These are phyloP conservation scores for Mortierella sp. DNA, from an alignment of 371 early-diverging fungal species.

Conservation along the genomic window DNA sequence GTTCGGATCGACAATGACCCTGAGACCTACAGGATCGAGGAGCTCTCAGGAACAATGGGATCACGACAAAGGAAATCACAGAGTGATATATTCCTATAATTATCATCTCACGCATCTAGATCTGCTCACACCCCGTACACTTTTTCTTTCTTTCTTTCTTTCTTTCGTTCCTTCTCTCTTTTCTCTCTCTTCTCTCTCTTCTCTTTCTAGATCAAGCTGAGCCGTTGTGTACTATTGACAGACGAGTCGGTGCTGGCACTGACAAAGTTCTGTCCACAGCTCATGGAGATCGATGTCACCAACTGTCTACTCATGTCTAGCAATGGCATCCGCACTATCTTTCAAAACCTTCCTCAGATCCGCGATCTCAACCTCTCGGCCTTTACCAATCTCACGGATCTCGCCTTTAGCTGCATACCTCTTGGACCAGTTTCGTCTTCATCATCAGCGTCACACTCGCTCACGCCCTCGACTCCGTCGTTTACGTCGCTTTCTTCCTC, in stretches of 20 bases:
- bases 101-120: no score
- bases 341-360: conserved; percentile 58
- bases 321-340: conserved; percentile 57
- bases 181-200: no score
- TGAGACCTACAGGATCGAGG: neutral
- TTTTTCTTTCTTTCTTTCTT: neutral
- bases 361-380: conserved; percentile 60
- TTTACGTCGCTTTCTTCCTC: no score
- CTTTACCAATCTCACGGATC: conserved; percentile 58
- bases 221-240: conserved; percentile 62
- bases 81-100: no score
- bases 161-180: neutral
- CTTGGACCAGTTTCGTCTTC: conserved; percentile 13
- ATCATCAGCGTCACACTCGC: no score
- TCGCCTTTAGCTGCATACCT: conserved; percentile 56
- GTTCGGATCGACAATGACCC: neutral
- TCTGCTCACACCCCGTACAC: neutral
- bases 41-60: neutral
- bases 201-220: conserved; percentile 64
- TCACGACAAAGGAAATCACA: neutral
- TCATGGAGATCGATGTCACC: conserved; percentile 69
- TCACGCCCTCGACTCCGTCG: no score
- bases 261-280: conserved; percentile 60
- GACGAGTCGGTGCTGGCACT: conserved; percentile 63
- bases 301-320: conserved; percentile 63